Evolutionary conservation across 1,284 basidiomycete genomes (phyloP).

Genomic region (Pholiota adiposa): DNA sequence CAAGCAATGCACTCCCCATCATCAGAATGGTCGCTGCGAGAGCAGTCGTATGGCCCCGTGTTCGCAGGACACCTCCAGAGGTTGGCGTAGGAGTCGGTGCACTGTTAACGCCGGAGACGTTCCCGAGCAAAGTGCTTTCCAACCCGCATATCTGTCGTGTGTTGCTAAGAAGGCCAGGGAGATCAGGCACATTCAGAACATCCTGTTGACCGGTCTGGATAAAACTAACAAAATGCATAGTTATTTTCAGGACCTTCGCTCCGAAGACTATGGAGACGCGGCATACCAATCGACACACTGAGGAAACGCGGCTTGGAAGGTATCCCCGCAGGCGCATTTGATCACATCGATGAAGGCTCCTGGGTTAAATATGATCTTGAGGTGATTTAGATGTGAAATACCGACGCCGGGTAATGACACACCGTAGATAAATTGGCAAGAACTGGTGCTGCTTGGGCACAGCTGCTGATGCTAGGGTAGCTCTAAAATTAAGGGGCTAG

Average conservation of each 20-base stretch:
- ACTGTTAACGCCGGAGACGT: slow-evolving; percentile 52
- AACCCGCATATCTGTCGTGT: slow-evolving; percentile 58
- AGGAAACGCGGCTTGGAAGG: slow-evolving; percentile 66
- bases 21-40: slow-evolving; percentile 7
- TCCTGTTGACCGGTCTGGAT: slow-evolving; percentile 59
- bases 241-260: background rate
- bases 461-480: slow-evolving; percentile 56
- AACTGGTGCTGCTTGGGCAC: slow-evolving; percentile 59
- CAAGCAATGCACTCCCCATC: slow-evolving; percentile 11
- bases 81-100: slow-evolving; percentile 17
- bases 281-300: slow-evolving; percentile 72
- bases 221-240: slow-evolving; percentile 44
- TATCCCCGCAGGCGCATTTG: slow-evolving; percentile 70
- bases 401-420: slow-evolving; percentile 17
- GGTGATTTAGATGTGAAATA: background rate
- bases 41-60: background rate
- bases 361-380: slow-evolving; percentile 65
- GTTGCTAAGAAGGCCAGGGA: slow-evolving; percentile 51
- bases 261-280: background rate
- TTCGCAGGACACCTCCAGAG: background rate
- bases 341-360: slow-evolving; percentile 65
- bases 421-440: slow-evolving; percentile 63
- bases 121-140: slow-evolving; percentile 54
- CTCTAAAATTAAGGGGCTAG: slow-evolving; percentile 33
- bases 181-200: slow-evolving; percentile 48